phyloP scores from a whole-genome alignment of 768 basidiomycete genomes.

The Auricularia sp. region DNA sequence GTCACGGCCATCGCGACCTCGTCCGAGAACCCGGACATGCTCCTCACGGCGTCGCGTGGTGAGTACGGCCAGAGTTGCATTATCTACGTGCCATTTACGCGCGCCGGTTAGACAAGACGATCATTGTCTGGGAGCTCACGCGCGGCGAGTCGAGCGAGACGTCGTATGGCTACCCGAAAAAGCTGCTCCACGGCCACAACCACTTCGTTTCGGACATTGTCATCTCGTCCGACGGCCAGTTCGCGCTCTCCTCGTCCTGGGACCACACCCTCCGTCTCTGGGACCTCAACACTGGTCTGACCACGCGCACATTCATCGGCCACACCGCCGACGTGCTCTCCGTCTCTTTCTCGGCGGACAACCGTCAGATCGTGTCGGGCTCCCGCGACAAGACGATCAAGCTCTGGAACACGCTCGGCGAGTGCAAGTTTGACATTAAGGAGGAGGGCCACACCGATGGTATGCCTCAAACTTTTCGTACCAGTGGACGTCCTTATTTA shows the following conservation, averaged over 20 bases:
- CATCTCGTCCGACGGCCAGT: constrained; percentile 98
- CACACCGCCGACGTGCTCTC: constrained; percentile 97
- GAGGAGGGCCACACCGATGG: constrained; percentile 99
- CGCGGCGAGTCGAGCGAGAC: constrained; percentile 64
- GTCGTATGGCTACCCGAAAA: constrained; percentile 91
- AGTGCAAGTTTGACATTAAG: constrained; percentile 99
- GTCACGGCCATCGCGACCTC: constrained; percentile 98
- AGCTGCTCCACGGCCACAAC: constrained; percentile 96
- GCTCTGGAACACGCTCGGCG: constrained; percentile 99
- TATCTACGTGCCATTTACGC: constrained; percentile 8
- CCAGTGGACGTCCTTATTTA: not conserved
- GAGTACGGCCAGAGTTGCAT: constrained; percentile 18
- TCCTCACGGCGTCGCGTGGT: constrained; percentile 97
- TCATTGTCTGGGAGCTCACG: constrained; percentile 98
- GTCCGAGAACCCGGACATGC: constrained; percentile 98
- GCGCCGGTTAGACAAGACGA: constrained; percentile 78
- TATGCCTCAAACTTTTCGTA: constrained; percentile 13
- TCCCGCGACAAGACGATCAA: constrained; percentile 97
- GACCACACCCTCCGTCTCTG: constrained; percentile 99
- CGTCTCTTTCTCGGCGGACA: constrained; percentile 99
- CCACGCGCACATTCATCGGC: constrained; percentile 95
- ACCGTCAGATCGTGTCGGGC: constrained; percentile 98
- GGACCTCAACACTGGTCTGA: constrained; percentile 96
- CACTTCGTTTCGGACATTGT: constrained; percentile 99
- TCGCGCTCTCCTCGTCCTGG: constrained; percentile 98